Conservation (phyloP, 371 early-diverging fungal species). For the Mortierella sp. region DNA sequence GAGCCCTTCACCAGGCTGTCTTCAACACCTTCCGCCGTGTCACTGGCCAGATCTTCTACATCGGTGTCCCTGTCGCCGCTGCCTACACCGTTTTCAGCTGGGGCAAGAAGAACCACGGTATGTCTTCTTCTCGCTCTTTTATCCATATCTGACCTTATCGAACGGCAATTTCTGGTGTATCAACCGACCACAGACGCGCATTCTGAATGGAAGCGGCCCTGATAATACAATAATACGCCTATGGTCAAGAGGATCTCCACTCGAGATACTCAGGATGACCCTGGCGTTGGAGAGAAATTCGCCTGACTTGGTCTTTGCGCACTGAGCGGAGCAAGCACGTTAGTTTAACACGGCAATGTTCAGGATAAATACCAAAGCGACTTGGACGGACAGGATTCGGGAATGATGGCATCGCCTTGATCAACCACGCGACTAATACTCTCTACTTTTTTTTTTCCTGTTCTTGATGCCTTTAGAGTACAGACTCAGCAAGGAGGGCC, state of each 20-base stretch:
- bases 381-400: too few species aligned
- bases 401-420: neutral
- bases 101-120: slow-evolving; percentile 72
- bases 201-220: too few species aligned
- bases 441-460: neutral
- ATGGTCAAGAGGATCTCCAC: too few species aligned
- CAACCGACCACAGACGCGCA: neutral
- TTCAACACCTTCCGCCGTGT: slow-evolving; percentile 85
- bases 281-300: too few species aligned
- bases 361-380: too few species aligned
- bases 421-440: neutral
- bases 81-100: slow-evolving; percentile 71
- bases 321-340: too few species aligned
- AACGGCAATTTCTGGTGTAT: neutral
- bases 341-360: too few species aligned
- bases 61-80: slow-evolving; percentile 72
- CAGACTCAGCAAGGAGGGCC: slow-evolving; percentile 53
- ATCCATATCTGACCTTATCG: neutral
- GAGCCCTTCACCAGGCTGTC: slow-evolving; percentile 75
- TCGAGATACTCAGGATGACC: too few species aligned
- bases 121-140: neutral
- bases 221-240: too few species aligned
- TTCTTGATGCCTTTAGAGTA: slow-evolving; percentile 17
- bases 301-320: too few species aligned
- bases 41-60: slow-evolving; percentile 76